phyloP scores from a whole-genome alignment of 305 asterid genomes.

The Lippia alba region DNA sequence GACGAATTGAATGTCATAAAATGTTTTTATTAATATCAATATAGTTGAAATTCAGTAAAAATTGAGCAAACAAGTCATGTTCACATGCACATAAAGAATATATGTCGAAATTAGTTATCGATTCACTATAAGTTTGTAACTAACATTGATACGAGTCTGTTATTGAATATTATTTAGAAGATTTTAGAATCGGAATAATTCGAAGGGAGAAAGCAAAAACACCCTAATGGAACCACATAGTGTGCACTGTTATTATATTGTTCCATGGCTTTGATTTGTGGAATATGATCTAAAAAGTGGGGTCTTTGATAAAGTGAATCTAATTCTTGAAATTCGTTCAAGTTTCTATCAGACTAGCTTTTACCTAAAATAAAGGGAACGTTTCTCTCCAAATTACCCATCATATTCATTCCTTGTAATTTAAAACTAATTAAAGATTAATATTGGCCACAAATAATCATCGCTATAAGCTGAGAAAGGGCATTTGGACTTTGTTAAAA shows the following conservation, averaged over 20 bases:
- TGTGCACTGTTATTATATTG: conserved; percentile 8
- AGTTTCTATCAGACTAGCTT: conserved; percentile 22
- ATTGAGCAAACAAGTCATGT: too few species aligned
- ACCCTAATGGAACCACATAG: conserved; percentile 33
- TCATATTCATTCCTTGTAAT: neutral
- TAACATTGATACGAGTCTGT: too few species aligned
- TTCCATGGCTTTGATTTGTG: conserved; percentile 25
- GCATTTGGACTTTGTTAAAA: neutral
- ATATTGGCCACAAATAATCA: conserved; percentile 34
- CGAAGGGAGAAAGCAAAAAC: neutral
- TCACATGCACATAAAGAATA: too few species aligned
- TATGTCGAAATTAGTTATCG: too few species aligned
- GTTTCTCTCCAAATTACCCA: neutral
- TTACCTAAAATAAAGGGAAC: conserved; percentile 24
- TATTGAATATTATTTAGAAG: too few species aligned
- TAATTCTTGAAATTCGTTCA: conserved; percentile 32
- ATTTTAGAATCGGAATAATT: neutral
- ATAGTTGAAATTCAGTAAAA: too few species aligned
- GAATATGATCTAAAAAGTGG: conserved; percentile 37
- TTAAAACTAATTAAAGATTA: conserved; percentile 6
- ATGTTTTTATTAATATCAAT: too few species aligned
- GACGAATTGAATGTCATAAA: too few species aligned
- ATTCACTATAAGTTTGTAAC: too few species aligned
- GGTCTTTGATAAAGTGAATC: conserved; percentile 34
- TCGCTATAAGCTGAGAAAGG: conserved; percentile 43